Conservation (phyloP, 768 basidiomycete species). For the Boletus reticuloceps region DNA sequence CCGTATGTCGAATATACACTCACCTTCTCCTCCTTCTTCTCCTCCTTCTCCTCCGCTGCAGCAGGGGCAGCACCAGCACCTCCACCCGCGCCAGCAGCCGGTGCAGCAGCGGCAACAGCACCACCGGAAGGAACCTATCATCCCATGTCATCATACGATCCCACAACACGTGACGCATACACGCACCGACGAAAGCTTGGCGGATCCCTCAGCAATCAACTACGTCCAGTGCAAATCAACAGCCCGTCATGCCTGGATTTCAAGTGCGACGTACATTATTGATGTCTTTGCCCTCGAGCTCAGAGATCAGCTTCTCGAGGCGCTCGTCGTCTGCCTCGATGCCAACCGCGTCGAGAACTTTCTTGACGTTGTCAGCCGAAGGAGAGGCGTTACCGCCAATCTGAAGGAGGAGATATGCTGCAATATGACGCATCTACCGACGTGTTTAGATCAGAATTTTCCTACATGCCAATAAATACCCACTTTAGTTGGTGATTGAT, state of each 20-base stretch:
- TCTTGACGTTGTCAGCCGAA: constrained; percentile 82
- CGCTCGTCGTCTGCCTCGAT: constrained; percentile 85
- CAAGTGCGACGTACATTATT: constrained; percentile 56
- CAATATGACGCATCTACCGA: constrained; percentile 82
- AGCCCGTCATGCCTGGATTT: background rate
- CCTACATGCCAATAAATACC: constrained; percentile 11
- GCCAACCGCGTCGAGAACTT: constrained; percentile 81
- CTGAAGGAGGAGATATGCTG: constrained; percentile 96
- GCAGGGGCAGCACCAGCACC: constrained; percentile 44
- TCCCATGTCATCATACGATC: constrained; percentile 2
- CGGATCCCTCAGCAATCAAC: constrained; percentile 90
- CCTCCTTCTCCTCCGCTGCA: constrained; percentile 76
- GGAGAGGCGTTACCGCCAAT: constrained; percentile 90
- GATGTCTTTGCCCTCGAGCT: constrained; percentile 89
- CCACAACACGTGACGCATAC: background rate
- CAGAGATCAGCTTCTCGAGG: constrained; percentile 78
- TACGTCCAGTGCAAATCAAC: constrained; percentile 26
- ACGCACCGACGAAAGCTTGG: constrained; percentile 91
- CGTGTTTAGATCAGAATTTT: background rate
- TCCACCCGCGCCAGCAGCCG: constrained; percentile 45
- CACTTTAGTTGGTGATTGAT: constrained; percentile 43
- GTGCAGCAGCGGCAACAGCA: constrained; percentile 57
- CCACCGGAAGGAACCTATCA: constrained; percentile 90
- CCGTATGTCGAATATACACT: constrained; percentile 19
- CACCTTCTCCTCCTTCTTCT: constrained; percentile 90